phyloP scores from a whole-genome alignment of 192 early-diverging fungal species.

The Coemansia pectinata region DNA sequence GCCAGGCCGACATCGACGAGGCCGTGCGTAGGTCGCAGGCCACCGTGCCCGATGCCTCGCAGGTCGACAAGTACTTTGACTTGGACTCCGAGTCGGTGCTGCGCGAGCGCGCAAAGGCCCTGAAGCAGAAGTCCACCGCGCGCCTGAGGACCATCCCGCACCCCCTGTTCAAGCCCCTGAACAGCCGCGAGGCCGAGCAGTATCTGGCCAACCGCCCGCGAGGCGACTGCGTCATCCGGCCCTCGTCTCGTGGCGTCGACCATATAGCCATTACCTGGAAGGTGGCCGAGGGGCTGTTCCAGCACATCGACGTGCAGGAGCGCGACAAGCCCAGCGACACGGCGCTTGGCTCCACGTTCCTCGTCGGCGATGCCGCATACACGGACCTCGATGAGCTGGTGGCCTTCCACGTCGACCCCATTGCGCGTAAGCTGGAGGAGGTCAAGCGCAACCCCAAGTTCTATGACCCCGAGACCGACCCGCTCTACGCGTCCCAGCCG shows the following conservation, averaged over 20 bases:
- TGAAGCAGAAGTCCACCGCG: constrained; percentile 30
- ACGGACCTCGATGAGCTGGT: constrained; percentile 92
- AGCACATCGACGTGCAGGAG: constrained; percentile 73
- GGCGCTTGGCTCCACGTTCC: constrained; percentile 67
- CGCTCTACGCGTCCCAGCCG: constrained; percentile 61
- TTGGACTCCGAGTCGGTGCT: constrained; percentile 44
- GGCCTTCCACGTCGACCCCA: constrained; percentile 85
- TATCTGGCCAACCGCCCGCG: constrained; percentile 65
- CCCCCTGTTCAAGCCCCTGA: constrained; percentile 79
- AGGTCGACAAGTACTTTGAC: constrained; percentile 66
- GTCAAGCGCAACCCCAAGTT: constrained; percentile 77
- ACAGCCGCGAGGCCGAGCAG: constrained; percentile 70
- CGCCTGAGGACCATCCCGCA: constrained; percentile 74
- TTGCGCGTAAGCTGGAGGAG: constrained; percentile 68
- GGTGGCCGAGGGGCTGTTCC: constrained; percentile 79
- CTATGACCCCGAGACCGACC: constrained; percentile 60
- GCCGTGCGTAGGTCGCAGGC: constrained; percentile 42
- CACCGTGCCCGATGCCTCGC: constrained; percentile 29
- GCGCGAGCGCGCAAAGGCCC: constrained; percentile 43
- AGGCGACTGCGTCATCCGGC: constrained; percentile 85
- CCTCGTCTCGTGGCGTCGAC: constrained; percentile 84
- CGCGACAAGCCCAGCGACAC: constrained; percentile 67
- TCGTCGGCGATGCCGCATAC: constrained; percentile 69
- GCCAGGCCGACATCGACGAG: constrained; percentile 59
- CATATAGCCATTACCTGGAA: constrained; percentile 95